These are phyloP conservation scores for Phytophthora pisi DNA, from an alignment of 352 stramenopile species.

Conservation along the genomic window DNA sequence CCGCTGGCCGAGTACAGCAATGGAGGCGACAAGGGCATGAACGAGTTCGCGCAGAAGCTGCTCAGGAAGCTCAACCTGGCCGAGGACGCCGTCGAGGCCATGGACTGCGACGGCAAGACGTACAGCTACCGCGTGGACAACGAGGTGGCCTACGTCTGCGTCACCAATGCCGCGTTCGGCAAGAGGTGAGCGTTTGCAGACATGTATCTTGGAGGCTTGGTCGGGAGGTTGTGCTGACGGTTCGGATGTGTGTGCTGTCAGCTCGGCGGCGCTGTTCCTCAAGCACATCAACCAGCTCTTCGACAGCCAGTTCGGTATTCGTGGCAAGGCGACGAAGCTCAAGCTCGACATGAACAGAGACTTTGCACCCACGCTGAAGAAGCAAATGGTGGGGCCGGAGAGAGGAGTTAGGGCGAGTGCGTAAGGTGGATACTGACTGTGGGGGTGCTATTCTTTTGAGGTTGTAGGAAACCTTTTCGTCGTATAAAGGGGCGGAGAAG, in stretches of 20 bases:
- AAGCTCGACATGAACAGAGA: conserved; percentile 89
- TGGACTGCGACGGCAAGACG: conserved; percentile 81
- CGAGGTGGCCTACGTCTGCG: conserved; percentile 86
- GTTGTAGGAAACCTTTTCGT: conserved; percentile 77
- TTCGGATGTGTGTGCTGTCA: conserved; percentile 14
- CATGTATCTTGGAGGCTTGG: background rate
- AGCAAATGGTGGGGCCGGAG: conserved; percentile 67
- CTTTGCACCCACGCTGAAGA: conserved; percentile 84
- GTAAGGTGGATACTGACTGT: conserved; percentile 10
- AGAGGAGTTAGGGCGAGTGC: background rate
- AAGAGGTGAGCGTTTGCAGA: conserved; percentile 54
- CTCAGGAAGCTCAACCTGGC: conserved; percentile 87
- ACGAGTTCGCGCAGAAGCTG: conserved; percentile 85
- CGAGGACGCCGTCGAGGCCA: conserved; percentile 74
- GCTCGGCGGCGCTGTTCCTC: conserved; percentile 82
- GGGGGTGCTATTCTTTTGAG: background rate
- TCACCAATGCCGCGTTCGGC: conserved; percentile 80
- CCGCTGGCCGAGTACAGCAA: conserved; percentile 85
- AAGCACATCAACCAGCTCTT: conserved; percentile 89
- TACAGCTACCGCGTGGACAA: conserved; percentile 89
- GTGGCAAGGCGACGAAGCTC: conserved; percentile 88
- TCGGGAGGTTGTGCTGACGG: conserved; percentile 6
- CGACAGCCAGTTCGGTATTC: conserved; percentile 85
- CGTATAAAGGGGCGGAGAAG: conserved; percentile 73
- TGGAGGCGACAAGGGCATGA: conserved; percentile 85